A percentile compares a stretch with the other conserved stretches of the same genome.
Evolutionary conservation across 2,329 filamentous ascomycete genomes (phyloP).

Genomic region (Thelonectria blattea): DNA sequence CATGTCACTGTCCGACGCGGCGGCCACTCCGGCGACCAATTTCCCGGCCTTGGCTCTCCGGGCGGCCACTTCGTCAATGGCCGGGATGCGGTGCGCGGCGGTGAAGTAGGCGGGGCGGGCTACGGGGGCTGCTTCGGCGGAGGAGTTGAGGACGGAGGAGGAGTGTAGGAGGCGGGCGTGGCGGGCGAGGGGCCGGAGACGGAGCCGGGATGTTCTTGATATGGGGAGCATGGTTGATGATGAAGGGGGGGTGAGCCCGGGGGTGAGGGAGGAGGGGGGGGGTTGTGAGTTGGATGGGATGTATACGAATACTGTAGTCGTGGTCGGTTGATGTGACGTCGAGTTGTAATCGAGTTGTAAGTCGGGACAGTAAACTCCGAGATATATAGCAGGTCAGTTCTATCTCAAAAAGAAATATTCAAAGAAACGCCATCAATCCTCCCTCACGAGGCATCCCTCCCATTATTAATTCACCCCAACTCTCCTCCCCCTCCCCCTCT

Average conservation of each 20-base stretch:
- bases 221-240: conserved; percentile 24
- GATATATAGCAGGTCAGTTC: no score
- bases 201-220: conserved; percentile 30
- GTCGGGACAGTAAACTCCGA: no score
- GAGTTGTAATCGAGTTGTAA: no score
- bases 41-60: conserved; percentile 72
- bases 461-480: neutral
- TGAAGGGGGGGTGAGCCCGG: neutral
- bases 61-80: conserved; percentile 41
- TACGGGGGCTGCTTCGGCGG: conserved; percentile 35
- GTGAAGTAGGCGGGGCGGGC: conserved; percentile 35
- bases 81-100: conserved; percentile 32
- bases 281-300: neutral
- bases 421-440: neutral
- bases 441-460: neutral
- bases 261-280: neutral
- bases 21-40: conserved; percentile 77
- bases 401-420: neutral
- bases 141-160: conserved; percentile 24
- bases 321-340: no score
- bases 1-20: conserved; percentile 77
- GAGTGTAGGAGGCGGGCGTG: conserved; percentile 28
- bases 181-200: conserved; percentile 8
- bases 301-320: neutral
- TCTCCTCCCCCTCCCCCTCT: neutral